These are phyloP conservation scores for Paradendryphiella salina DNA, from an alignment of 2,329 filamentous ascomycete genomes.

Conservation along the genomic window DNA sequence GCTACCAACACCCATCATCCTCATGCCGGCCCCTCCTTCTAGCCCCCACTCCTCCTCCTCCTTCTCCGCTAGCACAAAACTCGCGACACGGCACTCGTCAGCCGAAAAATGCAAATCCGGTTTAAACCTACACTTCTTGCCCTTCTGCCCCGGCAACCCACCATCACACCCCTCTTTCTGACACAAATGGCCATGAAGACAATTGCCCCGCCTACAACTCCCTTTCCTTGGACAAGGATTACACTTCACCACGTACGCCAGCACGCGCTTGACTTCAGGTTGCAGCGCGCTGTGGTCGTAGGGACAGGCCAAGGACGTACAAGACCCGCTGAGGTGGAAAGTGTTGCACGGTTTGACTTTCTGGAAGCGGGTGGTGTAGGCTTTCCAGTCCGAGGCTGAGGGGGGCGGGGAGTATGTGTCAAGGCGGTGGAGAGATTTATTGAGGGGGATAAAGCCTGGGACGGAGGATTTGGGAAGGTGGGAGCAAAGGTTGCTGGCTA, in stretches of 20 bases:
- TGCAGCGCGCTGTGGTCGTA: conserved; percentile 55
- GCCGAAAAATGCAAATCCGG: conserved; percentile 26
- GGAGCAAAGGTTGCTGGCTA: conserved; percentile 18
- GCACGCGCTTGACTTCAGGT: conserved; percentile 45
- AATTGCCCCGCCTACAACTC: conserved; percentile 50
- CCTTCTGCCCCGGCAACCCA: conserved; percentile 12
- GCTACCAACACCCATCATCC: not conserved
- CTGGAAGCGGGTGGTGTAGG: conserved; percentile 44
- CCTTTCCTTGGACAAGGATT: conserved; percentile 50
- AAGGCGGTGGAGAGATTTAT: conserved; percentile 53
- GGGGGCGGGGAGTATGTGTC: conserved; percentile 50
- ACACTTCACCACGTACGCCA: conserved; percentile 52
- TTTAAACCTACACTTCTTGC: conserved; percentile 34
- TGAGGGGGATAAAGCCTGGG: conserved; percentile 50
- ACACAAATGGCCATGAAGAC: conserved; percentile 54
- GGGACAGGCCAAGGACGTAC: conserved; percentile 41
- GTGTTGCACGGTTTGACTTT: conserved; percentile 56
- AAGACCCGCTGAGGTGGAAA: conserved; percentile 51
- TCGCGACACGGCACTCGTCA: conserved; percentile 20
- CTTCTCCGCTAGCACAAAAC: conserved; percentile 24
- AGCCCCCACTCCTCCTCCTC: not conserved
- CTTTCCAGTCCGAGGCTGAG: conserved; percentile 43
- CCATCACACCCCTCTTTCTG: conserved; percentile 39
- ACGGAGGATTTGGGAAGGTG: conserved; percentile 19
- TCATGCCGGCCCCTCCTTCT: not conserved